phyloP scores from a whole-genome alignment of 192 early-diverging fungal species.

The Coemansia javaensis region DNA sequence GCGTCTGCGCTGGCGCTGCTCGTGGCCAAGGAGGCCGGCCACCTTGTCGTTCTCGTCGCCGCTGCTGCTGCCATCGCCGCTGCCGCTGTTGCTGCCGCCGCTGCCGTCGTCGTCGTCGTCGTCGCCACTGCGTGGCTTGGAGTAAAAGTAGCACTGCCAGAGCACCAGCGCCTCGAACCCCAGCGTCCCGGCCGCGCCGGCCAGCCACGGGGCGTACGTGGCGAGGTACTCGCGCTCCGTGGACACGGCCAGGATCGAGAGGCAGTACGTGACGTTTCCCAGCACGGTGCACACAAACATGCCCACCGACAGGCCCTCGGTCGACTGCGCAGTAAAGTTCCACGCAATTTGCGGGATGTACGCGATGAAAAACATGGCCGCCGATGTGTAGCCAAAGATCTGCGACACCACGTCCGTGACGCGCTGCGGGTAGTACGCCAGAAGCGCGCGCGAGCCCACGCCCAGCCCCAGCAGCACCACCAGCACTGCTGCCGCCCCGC shows the following conservation, averaged over 20 bases:
- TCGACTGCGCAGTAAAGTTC: conserved; percentile 66
- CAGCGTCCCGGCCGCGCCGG: conserved; percentile 42
- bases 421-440: conserved; percentile 35
- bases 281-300: conserved; percentile 83
- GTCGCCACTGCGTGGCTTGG: conserved; percentile 1
- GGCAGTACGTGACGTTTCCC: conserved; percentile 61
- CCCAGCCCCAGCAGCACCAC: conserved; percentile 8
- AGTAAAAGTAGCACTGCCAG: conserved; percentile 47
- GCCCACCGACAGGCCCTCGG: conserved; percentile 71
- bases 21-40: conserved; percentile 14
- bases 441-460: conserved; percentile 19
- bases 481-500: conserved; percentile 17
- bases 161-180: conserved; percentile 39
- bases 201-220: conserved; percentile 44
- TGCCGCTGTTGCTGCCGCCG: neutral
- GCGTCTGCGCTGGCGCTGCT: conserved; percentile 10
- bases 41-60: conserved; percentile 8
- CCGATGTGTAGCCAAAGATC: conserved; percentile 69
- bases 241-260: conserved; percentile 35
- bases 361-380: conserved; percentile 63
- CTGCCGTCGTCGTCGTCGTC: conserved; percentile 1
- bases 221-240: conserved; percentile 36
- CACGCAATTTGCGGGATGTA: conserved; percentile 80
- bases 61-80: conserved; percentile 4
- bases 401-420: conserved; percentile 53